Base-by-base conservation (phyloP, 139 green algal species). In the Pleodorina starrii region DNA sequence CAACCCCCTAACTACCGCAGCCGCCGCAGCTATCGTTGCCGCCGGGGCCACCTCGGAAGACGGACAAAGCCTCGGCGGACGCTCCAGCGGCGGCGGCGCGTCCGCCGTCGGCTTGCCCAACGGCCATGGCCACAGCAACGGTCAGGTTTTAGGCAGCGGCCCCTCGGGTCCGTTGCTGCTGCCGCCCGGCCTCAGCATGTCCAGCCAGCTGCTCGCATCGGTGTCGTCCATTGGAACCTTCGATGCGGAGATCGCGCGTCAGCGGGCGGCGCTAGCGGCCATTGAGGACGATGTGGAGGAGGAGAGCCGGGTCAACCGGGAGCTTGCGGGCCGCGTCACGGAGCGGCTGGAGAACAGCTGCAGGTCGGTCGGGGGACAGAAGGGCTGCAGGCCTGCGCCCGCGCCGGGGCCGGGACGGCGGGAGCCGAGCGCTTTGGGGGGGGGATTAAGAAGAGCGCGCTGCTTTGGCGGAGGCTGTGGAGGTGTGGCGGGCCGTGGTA, bases 291-390 rank as follows among this genome's bases (percentile, higher is more conserved):
- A 91, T 38, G 77, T 85, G 23, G 87, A 66, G 44, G 87, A 91
- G 59, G 76, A 91, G 87, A 82, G 77, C 87, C n/a, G 17, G 0
- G 87, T 91, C 0, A 91, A 91, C 36, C n/a, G 68, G 66, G 87
- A 91, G 77, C 76, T 91, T n/a, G 87, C 87, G 38, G 35, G 50
- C 44, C 46, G 71, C 21, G 66, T 91, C n/a, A 59, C 42, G 23
- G 76, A 87, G 76, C 76, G 77, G 46, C 44, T 91, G 63, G 48
- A 91, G 12, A 85, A 91, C 50, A 85, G 87, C 75, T 87, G 87
- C 60, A 91, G 38, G 87, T 91, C 29, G 40, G 69, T n/a, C n/a
- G n/a, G n/a, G n/a, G n/a, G n/a, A n/a, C n/a, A n/a, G n/a, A n/a
- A n/a, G n/a, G n/a, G n/a, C n/a, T n/a, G n/a, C n/a, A n/a, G n/a